These are phyloP conservation scores for Aspergillus baeticus DNA, from an alignment of 495 filamentous ascomycete species.

Conservation along the genomic window DNA sequence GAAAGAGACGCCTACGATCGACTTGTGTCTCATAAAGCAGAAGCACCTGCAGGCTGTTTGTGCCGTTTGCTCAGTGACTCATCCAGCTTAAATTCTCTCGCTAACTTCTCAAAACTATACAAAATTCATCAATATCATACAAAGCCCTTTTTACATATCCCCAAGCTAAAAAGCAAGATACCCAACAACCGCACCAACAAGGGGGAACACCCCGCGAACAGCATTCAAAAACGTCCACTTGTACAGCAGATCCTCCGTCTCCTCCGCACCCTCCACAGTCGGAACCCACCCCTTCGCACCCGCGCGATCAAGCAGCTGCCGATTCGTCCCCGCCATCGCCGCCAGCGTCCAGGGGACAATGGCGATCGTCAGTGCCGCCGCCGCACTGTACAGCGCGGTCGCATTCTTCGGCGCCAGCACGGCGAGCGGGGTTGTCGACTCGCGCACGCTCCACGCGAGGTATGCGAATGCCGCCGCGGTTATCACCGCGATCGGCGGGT, in stretches of 20 bases:
- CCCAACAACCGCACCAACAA: conserved; percentile 32
- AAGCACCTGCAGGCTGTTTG: too few relatives aligned
- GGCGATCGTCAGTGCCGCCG: conserved; percentile 32
- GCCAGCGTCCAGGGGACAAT: conserved; percentile 39
- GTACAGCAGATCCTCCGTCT: conserved; percentile 26
- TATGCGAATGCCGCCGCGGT: conserved; percentile 36
- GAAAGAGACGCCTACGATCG: too few relatives aligned
- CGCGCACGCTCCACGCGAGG: conserved; percentile 36
- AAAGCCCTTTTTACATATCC: background rate
- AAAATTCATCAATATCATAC: background rate
- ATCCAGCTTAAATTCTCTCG: too few relatives aligned
- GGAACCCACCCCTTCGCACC: conserved; percentile 13
- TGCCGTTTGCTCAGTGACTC: too few relatives aligned
- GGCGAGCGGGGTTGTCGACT: conserved; percentile 24
- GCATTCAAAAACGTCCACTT: conserved; percentile 39
- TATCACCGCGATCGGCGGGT: conserved; percentile 31
- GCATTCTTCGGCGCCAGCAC: conserved; percentile 14
- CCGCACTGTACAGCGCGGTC: conserved; percentile 24
- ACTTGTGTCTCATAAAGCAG: too few relatives aligned
- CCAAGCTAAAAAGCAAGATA: conserved; percentile 11
- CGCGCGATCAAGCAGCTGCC: conserved; percentile 23
- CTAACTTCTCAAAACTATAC: background rate
- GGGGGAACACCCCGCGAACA: conserved; percentile 34
- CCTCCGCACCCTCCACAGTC: conserved; percentile 18
- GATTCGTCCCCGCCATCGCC: conserved; percentile 25